These are phyloP conservation scores for Arabidopsis arenosa DNA, from an alignment of 345 rosid genomes.

Conservation along the genomic window DNA sequence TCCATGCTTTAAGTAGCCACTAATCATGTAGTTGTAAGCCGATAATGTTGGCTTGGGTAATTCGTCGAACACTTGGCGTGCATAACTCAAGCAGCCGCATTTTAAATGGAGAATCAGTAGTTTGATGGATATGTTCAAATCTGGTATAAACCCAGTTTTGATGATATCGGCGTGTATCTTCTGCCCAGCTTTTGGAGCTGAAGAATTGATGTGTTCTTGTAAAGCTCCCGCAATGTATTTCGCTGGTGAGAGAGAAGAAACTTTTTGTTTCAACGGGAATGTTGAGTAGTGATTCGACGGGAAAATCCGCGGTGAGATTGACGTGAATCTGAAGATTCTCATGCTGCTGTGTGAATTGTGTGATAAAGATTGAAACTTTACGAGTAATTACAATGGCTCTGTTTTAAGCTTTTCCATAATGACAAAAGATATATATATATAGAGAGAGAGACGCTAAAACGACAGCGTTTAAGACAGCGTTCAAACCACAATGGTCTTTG, in stretches of 20 bases:
- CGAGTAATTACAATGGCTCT: background rate
- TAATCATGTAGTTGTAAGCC: conserved; percentile 77
- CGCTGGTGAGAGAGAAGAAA: conserved; percentile 40
- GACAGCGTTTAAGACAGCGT: background rate
- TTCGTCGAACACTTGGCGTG: conserved; percentile 78
- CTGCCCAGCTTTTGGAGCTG: conserved; percentile 60
- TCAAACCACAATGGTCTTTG: no score
- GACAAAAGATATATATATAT: background rate
- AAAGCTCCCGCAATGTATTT: conserved; percentile 56
- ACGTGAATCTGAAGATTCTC: conserved; percentile 26
- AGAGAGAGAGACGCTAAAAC: background rate
- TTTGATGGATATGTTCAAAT: conserved; percentile 65
- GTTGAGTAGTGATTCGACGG: conserved; percentile 29
- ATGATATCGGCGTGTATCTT: conserved; percentile 68
- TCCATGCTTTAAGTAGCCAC: conserved; percentile 70
- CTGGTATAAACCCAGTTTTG: conserved; percentile 68
- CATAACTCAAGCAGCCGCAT: conserved; percentile 59
- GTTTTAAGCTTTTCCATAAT: background rate
- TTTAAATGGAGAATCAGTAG: conserved; percentile 65
- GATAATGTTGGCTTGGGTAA: conserved; percentile 69
- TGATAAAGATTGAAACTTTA: conserved; percentile 26
- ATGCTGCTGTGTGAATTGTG: conserved; percentile 21
- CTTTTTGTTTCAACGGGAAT: conserved; percentile 13
- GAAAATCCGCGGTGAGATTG: background rate
- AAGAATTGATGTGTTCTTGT: conserved; percentile 72